A percentile compares a stretch with the other conserved stretches of the same genome.
These are phyloP conservation scores for Zoysia matrella DNA, from an alignment of 202 grass and related monocot genomes.

Conservation along the genomic window DNA sequence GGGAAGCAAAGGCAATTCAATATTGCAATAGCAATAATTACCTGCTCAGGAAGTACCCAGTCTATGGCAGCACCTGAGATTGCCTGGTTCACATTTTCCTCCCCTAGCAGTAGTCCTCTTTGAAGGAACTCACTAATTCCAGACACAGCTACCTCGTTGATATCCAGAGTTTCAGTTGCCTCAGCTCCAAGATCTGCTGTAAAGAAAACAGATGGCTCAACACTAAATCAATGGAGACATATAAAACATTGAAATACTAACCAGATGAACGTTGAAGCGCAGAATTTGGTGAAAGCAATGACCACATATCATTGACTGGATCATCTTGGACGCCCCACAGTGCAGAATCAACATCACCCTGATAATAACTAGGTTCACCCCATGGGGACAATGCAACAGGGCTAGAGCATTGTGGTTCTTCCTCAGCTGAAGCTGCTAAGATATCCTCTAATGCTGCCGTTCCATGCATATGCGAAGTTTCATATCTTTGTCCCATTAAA, in stretches of 20 bases:
- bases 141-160: slow-evolving; percentile 6
- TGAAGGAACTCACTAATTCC: slow-evolving; percentile 26
- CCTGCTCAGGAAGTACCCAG: slow-evolving; percentile 56
- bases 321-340: slow-evolving; percentile 56
- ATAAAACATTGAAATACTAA: slow-evolving; percentile 36
- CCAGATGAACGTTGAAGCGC: slow-evolving; percentile 48
- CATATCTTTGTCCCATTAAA: slow-evolving; percentile 59
- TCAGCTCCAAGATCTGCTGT: slow-evolving; percentile 42
- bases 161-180: neutral
- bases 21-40: slow-evolving; percentile 30
- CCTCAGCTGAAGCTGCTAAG: slow-evolving; percentile 26
- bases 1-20: slow-evolving; percentile 12
- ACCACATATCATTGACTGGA: slow-evolving; percentile 52
- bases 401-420: too few relatives aligned
- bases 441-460: slow-evolving; percentile 44
- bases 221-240: slow-evolving; percentile 7
- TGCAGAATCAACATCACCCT: slow-evolving; percentile 58
- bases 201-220: slow-evolving; percentile 41
- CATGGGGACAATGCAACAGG: slow-evolving; percentile 53
- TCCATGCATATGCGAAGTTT: slow-evolving; percentile 42
- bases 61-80: slow-evolving; percentile 20
- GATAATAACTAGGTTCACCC: slow-evolving; percentile 31
- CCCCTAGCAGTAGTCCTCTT: slow-evolving; percentile 37
- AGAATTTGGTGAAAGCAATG: slow-evolving; percentile 50
- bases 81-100: slow-evolving; percentile 3